Base-by-base conservation (phyloP, 2,329 filamentous ascomycete species). In the Fusarium foetens region DNA sequence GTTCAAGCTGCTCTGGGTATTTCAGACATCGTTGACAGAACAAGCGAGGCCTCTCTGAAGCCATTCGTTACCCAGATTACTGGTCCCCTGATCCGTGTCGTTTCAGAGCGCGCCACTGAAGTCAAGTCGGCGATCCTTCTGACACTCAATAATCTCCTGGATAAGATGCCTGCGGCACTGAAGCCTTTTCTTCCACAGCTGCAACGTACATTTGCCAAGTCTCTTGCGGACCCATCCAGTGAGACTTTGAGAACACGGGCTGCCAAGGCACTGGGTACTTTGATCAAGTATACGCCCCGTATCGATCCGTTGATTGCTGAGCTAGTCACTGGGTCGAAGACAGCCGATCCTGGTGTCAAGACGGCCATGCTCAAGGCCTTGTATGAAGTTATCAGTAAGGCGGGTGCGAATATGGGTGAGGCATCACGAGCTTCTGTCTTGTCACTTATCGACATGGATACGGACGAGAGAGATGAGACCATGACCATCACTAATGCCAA, bases 21-120 rank as follows among this genome's bases (percentile, higher is more conserved):
- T 75, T 97, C 95, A 5, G 97, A 99, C 80, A 93, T 99, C 74
- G 92, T 98, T 72, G 96, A 98, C 83, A 91, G 96, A 64, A 97
- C 96, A 31, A 95, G 92, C 81, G 90, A 94, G 74, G 92, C 94
- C 66, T 91, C 95, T 25, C 86, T 99, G 70, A 97, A 96, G 82
- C 94, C 95, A 12, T 98, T 97, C 78, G 96, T 99, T 67, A 98
- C 95, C 35, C 95, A 98, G 79, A 98, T 99, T 76, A 98, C 97
- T 9, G 96, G 96, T 79, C 96, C 97, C 27, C 89, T 99, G 59
- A 99, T 99, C 81, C 93, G 96, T 88, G 95, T 98, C 27, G 95
- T 99, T 23, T 98, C 96, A 9, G 96, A 99, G 81, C 91, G 95
- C 70, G 97, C 96, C 6, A 94, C 94, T 5, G 97, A 99, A 57